A percentile compares a stretch with the other conserved stretches of the same genome.
These are phyloP conservation scores for Podospora australis DNA, from an alignment of 495 filamentous ascomycete species.

Conservation along the genomic window DNA sequence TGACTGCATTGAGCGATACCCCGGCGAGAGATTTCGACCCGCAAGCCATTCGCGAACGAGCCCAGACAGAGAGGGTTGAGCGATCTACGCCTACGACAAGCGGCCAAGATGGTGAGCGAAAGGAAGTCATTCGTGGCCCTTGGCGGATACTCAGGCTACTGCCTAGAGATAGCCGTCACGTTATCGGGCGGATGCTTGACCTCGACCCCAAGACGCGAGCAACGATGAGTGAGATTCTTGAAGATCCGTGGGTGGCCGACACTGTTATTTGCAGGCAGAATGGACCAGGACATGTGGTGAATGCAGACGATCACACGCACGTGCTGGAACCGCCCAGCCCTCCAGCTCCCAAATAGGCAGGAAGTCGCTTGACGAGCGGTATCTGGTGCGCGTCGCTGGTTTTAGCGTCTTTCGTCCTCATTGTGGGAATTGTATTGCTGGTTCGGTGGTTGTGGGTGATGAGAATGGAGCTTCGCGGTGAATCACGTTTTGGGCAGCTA, in stretches of 20 bases:
- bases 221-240: slow-evolving; percentile 73
- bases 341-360: slow-evolving; percentile 12
- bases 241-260: slow-evolving; percentile 81
- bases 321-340: slow-evolving; percentile 46
- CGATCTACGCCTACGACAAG: slow-evolving; percentile 6
- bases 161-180: slow-evolving; percentile 80
- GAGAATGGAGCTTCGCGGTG: too few relatives aligned
- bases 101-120: slow-evolving; percentile 41
- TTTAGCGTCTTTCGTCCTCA: too few relatives aligned
- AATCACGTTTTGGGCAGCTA: too few relatives aligned
- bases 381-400: too few relatives aligned
- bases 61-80: slow-evolving; percentile 7
- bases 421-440: too few relatives aligned
- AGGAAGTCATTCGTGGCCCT: slow-evolving; percentile 82
- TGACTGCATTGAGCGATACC: slow-evolving; percentile 28
- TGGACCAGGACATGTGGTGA: slow-evolving; percentile 34
- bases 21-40: slow-evolving; percentile 33
- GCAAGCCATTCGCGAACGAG: slow-evolving; percentile 14
- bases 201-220: slow-evolving; percentile 79
- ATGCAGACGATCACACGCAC: slow-evolving; percentile 45
- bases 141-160: slow-evolving; percentile 89
- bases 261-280: slow-evolving; percentile 54
- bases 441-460: too few relatives aligned
- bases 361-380: too few relatives aligned
- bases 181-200: slow-evolving; percentile 90